Percentiles rank a stretch among this genome's conserved stretches.
These are phyloP conservation scores for Juncus effusus DNA, from an alignment of 176 grass and related monocot species.

Conservation along the genomic window DNA sequence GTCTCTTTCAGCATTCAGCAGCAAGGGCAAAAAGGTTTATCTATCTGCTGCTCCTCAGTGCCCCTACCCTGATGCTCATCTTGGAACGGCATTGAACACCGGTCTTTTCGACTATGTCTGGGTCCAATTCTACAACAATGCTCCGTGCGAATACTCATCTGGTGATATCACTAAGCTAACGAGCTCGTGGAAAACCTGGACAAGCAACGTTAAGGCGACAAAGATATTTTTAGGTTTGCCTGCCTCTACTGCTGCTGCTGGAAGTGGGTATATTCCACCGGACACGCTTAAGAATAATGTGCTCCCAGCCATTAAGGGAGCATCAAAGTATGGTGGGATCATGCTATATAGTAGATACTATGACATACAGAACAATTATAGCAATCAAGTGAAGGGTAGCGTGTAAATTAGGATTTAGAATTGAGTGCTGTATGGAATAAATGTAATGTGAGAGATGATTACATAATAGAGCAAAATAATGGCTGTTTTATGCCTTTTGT, in stretches of 20 bases:
- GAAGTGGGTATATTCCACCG: constrained; percentile 40
- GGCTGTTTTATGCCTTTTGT: too few species aligned
- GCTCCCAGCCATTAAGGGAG: constrained; percentile 34
- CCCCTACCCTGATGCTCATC: constrained; percentile 40
- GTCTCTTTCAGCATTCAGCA: constrained; percentile 34
- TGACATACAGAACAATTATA: constrained; percentile 36
- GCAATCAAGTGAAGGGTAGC: background rate
- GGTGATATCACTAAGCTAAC: constrained; percentile 30
- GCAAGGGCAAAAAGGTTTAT: constrained; percentile 35
- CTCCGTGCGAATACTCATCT: constrained; percentile 43
- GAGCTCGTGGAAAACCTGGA: constrained; percentile 49
- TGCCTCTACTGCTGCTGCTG: constrained; percentile 26
- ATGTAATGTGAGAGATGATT: background rate
- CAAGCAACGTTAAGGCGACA: constrained; percentile 25
- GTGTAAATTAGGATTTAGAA: constrained; percentile 6
- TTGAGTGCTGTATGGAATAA: background rate
- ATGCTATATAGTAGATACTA: constrained; percentile 57
- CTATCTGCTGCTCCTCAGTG: constrained; percentile 53
- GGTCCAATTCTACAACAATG: constrained; percentile 93
- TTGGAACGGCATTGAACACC: constrained; percentile 37
- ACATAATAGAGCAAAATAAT: background rate
- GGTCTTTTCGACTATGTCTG: constrained; percentile 80
- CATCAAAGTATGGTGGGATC: constrained; percentile 43
- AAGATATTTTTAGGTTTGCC: constrained; percentile 58
- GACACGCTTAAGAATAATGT: constrained; percentile 29